Evolutionary conservation across 1,139 yeast genomes (phyloP).

Genomic region (Casaregolazyma lundiana): DNA sequence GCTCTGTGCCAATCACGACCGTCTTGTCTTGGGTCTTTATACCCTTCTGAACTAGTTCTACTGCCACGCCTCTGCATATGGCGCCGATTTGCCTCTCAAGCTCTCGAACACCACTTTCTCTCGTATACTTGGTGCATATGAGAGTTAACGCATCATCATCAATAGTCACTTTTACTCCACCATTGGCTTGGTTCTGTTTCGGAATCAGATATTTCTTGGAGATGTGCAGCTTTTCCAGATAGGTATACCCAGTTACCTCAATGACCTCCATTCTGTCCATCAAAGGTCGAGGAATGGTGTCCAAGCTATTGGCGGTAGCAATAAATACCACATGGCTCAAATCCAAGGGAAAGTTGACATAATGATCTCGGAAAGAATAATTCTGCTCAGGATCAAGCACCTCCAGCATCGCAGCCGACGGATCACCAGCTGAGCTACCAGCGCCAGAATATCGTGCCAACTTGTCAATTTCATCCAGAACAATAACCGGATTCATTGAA

Average conservation of each 20-base stretch:
- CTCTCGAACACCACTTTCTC: conserved; percentile 85
- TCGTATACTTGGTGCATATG: conserved; percentile 65
- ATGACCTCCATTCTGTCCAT: conserved; percentile 85
- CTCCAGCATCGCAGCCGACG: conserved; percentile 85
- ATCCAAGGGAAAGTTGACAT: conserved; percentile 83
- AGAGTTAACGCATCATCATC: conserved; percentile 51
- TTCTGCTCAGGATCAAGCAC: conserved; percentile 93
- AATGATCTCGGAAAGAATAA: conserved; percentile 72
- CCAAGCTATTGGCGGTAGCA: conserved; percentile 86
- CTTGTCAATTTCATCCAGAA: conserved; percentile 87
- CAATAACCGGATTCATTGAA: conserved; percentile 82
- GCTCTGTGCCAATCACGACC: conserved; percentile 25
- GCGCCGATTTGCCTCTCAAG: conserved; percentile 70
- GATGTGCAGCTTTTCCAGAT: conserved; percentile 70
- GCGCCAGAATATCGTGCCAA: conserved; percentile 33
- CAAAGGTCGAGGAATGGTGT: conserved; percentile 71
- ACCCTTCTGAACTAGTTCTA: conserved; percentile 54
- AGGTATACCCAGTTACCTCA: conserved; percentile 75
- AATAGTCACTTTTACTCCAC: conserved; percentile 40
- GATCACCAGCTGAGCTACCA: conserved; percentile 70
- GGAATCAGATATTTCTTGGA: conserved; percentile 71
- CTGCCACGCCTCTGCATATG: conserved; percentile 76
- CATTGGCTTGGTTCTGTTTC: conserved; percentile 70
- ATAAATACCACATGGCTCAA: conserved; percentile 78
- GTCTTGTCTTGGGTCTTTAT: conserved; percentile 26